Percentiles rank a stretch among this genome's conserved stretches.
Conservation (phyloP, 2,329 filamentous ascomycete genomes). For the Penicillium hordei region DNA sequence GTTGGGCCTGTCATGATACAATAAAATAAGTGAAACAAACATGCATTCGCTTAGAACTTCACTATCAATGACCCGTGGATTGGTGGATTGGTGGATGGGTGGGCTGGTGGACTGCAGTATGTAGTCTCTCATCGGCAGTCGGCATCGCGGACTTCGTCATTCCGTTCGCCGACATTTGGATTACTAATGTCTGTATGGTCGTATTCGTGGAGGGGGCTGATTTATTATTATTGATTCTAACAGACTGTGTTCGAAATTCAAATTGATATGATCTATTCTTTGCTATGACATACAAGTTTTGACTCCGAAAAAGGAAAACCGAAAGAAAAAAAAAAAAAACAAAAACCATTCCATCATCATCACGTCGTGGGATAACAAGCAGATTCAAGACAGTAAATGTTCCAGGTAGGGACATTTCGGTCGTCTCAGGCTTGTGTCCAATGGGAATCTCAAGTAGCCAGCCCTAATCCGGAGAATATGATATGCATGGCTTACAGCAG, state of each 20-base stretch:
- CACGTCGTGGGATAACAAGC: conserved; percentile 12
- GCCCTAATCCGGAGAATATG: not conserved
- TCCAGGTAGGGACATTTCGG: not conserved
- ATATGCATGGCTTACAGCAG: not conserved
- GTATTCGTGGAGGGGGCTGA: not conserved
- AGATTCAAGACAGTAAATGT: conserved; percentile 3
- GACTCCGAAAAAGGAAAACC: not conserved
- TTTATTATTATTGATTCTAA: not conserved
- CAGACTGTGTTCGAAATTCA: not conserved
- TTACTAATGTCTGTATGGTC: not conserved
- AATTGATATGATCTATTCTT: not conserved
- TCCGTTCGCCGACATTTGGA: not conserved
- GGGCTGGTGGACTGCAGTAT: no score
- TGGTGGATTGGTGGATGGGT: no score
- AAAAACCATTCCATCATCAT: conserved; percentile 21
- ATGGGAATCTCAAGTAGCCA: not conserved
- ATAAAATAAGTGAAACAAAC: not conserved
- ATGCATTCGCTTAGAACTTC: not conserved
- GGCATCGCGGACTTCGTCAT: not conserved
- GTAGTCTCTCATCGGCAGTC: not conserved
- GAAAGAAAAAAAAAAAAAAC: not conserved
- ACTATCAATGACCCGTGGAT: not conserved
- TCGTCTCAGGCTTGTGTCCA: conserved; percentile 1
- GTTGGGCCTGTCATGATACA: not conserved
- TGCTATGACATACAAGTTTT: conserved; percentile 9